Evolutionary conservation across 208 protist genomes (phyloP).

Genomic region (Entamoeba dispar): DNA sequence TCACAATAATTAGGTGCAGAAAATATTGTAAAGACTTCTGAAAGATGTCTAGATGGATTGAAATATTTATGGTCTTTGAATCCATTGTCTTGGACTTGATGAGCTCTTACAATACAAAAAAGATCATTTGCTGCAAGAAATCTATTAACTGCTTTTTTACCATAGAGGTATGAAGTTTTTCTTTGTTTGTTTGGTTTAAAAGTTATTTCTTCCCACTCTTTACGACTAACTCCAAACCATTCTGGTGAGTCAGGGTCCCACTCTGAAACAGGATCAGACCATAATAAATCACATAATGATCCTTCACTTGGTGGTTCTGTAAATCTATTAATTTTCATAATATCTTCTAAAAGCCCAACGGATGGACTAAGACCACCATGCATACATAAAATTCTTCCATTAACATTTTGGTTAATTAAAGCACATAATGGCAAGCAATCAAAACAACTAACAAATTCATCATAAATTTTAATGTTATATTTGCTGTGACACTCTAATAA

Average conservation of each 20-base stretch:
- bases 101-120: not conserved
- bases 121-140: not conserved
- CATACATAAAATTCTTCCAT: slow-evolving; percentile 10
- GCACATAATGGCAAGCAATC: slow-evolving; percentile 15
- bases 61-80: not conserved
- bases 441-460: slow-evolving; percentile 5
- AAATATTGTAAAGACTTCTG: not conserved
- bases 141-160: not conserved
- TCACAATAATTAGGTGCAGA: slow-evolving; percentile 3
- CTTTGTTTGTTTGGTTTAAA: not conserved
- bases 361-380: slow-evolving; percentile 16
- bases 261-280: slow-evolving; percentile 8
- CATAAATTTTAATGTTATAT: slow-evolving; percentile 5
- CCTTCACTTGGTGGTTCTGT: slow-evolving; percentile 11
- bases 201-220: not conserved
- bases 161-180: not conserved
- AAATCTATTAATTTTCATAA: not conserved
- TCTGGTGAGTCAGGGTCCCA: not conserved
- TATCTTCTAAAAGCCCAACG: not conserved
- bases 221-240: slow-evolving; percentile 15
- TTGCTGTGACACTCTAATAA: slow-evolving; percentile 14
- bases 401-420: not conserved
- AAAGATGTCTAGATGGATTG: not conserved
- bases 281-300: slow-evolving; percentile 15
- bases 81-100: not conserved